These are phyloP conservation scores for Euphorbia celastroides DNA, from an alignment of 441 rosid genomes.

Conservation along the genomic window DNA sequence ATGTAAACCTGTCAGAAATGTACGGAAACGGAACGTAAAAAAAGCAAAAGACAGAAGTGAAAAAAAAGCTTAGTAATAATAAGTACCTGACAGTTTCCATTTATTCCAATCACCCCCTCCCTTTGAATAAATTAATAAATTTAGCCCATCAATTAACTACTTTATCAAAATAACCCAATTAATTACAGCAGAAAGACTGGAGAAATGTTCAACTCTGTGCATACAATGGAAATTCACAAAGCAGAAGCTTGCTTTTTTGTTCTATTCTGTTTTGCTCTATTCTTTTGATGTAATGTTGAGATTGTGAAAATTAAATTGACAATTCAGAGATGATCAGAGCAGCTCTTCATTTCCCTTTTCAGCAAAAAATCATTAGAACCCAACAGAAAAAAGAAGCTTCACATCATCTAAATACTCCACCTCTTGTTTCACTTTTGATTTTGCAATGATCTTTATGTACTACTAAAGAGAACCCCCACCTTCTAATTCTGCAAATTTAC, in stretches of 20 bases:
- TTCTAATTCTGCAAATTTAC: conserved; percentile 19
- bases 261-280: background rate
- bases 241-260: conserved; percentile 7
- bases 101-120: background rate
- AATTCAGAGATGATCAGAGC: conserved; percentile 12
- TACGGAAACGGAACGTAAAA: background rate
- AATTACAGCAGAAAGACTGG: background rate
- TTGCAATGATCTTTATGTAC: background rate
- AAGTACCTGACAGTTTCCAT: background rate
- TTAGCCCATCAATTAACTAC: no score
- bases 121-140: no score
- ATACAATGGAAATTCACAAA: conserved; percentile 6
- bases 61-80: background rate
- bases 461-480: conserved; percentile 22
- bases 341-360: conserved; percentile 21
- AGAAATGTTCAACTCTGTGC: background rate
- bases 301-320: conserved; percentile 5
- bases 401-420: conserved; percentile 18
- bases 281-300: conserved; percentile 4
- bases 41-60: background rate
- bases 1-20: background rate
- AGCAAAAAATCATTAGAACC: conserved; percentile 28
- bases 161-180: no score
- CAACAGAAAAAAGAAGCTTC: conserved; percentile 19
- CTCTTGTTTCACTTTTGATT: conserved; percentile 1